phyloP scores from a whole-genome alignment of 1,139 yeast species.

The Pichia sp. region DNA sequence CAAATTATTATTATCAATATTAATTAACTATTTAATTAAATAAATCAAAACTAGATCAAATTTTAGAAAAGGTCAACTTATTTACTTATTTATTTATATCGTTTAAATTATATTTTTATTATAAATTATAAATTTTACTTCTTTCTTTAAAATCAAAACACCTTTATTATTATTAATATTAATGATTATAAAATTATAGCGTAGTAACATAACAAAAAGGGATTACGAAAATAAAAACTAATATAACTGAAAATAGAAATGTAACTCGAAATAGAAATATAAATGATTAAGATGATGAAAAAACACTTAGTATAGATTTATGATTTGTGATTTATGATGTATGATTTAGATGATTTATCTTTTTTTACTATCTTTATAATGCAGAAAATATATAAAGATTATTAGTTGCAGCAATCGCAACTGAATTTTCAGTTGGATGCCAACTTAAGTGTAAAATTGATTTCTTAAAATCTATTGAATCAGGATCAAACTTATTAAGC shows the following conservation, averaged over 20 bases:
- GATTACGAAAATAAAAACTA: not conserved
- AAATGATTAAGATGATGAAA: not conserved
- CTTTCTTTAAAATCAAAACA: not conserved
- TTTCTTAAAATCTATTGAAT: conserved; percentile 88
- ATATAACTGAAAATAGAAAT: not conserved
- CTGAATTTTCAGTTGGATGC: conserved; percentile 96
- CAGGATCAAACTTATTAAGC: conserved; percentile 56
- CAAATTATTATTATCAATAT: not conserved
- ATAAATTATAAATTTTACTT: not conserved
- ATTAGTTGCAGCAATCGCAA: conserved; percentile 97
- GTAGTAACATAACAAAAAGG: not conserved
- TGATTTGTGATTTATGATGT: not conserved
- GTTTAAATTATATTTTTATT: not conserved
- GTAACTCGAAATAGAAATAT: not conserved
- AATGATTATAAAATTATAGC: not conserved
- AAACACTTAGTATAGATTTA: not conserved
- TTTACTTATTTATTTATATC: not conserved
- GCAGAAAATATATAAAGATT: conserved; percentile 78
- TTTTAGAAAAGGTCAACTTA: no score
- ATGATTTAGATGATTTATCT: not conserved
- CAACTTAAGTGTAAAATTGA: conserved; percentile 93
- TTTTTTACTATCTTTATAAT: conserved; percentile 32
- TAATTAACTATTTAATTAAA: not conserved
- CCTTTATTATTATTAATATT: not conserved
- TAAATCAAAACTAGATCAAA: not conserved